A percentile compares a stretch with the other conserved stretches of the same genome.
Conservation (phyloP, 2,329 filamentous ascomycete species). For the Daldinia eschscholtzii region DNA sequence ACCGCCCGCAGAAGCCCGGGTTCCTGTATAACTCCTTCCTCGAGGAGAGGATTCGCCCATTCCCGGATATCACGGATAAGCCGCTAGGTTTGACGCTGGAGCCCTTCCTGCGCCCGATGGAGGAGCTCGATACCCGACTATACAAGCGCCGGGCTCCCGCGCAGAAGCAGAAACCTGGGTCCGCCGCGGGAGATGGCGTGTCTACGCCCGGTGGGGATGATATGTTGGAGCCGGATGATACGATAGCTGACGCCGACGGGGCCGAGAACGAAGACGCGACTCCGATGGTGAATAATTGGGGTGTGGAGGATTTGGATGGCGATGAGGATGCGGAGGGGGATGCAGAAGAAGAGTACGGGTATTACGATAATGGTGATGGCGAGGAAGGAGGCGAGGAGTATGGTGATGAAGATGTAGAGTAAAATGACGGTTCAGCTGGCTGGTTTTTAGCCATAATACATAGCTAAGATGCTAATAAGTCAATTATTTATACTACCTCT, state of each 20-base stretch:
- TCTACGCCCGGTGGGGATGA: conserved; percentile 32
- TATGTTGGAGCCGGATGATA: conserved; percentile 44
- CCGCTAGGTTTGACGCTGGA: conserved; percentile 46
- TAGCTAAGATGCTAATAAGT: neutral
- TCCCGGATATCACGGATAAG: conserved; percentile 48
- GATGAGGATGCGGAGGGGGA: conserved; percentile 44
- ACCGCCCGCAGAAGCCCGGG: conserved; percentile 51
- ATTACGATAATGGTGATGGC: conserved; percentile 44
- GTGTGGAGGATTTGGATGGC: conserved; percentile 48
- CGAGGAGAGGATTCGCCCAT: conserved; percentile 47
- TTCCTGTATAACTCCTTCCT: conserved; percentile 59
- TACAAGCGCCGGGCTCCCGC: conserved; percentile 29
- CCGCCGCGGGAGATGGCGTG: conserved; percentile 1
- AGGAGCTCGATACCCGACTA: conserved; percentile 45
- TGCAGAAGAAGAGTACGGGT: conserved; percentile 49
- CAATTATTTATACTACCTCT: neutral
- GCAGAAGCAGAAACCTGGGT: conserved; percentile 14
- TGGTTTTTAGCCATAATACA: conserved; percentile 40
- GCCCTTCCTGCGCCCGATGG: conserved; percentile 49
- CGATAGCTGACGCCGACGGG: conserved; percentile 43
- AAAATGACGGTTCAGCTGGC: conserved; percentile 14
- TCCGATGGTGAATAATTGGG: conserved; percentile 46
- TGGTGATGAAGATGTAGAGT: conserved; percentile 41
- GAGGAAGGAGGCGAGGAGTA: conserved; percentile 46
- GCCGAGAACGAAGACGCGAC: conserved; percentile 44